Evolutionary conservation across 345 rosid species (phyloP).

Genomic region (Nephelium lappaceum): DNA sequence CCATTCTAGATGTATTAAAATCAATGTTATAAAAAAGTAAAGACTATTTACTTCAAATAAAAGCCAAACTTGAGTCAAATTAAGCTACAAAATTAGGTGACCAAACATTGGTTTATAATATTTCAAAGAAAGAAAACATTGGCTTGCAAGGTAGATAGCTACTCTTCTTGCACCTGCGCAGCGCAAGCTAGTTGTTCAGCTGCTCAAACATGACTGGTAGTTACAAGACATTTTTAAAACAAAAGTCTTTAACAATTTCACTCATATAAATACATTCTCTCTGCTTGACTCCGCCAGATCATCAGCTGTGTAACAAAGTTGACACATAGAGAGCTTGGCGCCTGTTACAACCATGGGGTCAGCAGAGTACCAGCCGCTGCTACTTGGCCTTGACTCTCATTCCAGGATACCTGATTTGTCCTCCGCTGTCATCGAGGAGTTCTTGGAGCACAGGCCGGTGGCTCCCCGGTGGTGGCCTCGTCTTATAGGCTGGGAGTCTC

Average conservation of each 20-base stretch:
- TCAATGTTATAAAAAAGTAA: too few species aligned
- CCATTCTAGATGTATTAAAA: too few species aligned
- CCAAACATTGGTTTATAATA: not conserved
- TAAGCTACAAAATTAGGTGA: not conserved
- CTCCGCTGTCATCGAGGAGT: constrained; percentile 66
- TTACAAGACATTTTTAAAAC: not conserved
- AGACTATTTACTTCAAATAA: too few species aligned
- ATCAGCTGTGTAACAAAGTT: not conserved
- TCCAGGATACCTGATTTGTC: constrained; percentile 56
- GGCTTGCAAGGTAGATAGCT: not conserved
- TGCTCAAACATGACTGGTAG: not conserved
- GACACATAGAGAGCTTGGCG: not conserved
- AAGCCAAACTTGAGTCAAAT: too few species aligned
- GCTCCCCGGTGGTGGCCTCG: constrained; percentile 71
- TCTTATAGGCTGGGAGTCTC: constrained; percentile 77
- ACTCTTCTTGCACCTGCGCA: not conserved
- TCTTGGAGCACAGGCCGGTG: constrained; percentile 42
- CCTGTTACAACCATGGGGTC: constrained; percentile 32
- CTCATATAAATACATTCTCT: not conserved
- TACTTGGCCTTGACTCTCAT: constrained; percentile 59
- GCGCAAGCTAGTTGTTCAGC: not conserved
- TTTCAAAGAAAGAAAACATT: too few species aligned
- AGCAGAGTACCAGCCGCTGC: constrained; percentile 45
- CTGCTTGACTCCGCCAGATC: not conserved
- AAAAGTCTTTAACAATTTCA: not conserved